These are phyloP conservation scores for Phylloporus sp. DNA, from an alignment of 768 basidiomycete genomes.

Conservation along the genomic window DNA sequence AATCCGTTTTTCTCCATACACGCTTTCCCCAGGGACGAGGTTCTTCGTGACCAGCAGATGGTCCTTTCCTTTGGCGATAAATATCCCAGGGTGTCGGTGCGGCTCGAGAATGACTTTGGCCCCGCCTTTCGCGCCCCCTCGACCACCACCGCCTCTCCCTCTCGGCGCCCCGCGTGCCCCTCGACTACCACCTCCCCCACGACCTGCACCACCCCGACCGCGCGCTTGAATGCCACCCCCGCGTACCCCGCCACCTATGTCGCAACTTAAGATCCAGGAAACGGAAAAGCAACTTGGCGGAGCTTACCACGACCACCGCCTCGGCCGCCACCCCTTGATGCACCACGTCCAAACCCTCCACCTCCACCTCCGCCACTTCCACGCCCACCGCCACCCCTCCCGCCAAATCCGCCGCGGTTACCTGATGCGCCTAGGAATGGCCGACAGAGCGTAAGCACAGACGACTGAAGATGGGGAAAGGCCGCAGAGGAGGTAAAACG, in stretches of 20 bases:
- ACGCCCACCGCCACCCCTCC: conserved; percentile 39
- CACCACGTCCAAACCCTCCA: conserved; percentile 33
- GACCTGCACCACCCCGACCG: conserved; percentile 35
- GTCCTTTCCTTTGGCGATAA: conserved; percentile 97
- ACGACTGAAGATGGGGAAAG: background rate
- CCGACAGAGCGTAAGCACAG: background rate
- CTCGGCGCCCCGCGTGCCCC: conserved; percentile 45
- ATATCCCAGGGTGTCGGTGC: conserved; percentile 90
- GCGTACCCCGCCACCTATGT: conserved; percentile 11
- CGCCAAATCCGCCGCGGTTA: conserved; percentile 68
- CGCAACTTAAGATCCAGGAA: background rate
- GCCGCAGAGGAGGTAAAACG: background rate
- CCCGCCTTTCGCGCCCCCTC: conserved; percentile 76
- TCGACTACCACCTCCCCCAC: conserved; percentile 44
- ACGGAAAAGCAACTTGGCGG: background rate
- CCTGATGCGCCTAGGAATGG: conserved; percentile 54
- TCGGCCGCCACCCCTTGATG: conserved; percentile 39
- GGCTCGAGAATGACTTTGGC: conserved; percentile 91
- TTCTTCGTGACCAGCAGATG: conserved; percentile 97
- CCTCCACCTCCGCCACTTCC: conserved; percentile 30
- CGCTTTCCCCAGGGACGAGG: conserved; percentile 94
- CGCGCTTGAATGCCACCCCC: conserved; percentile 29
- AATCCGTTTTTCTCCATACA: conserved; percentile 98
- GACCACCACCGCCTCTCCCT: conserved; percentile 56
- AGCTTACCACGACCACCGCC: conserved; percentile 32